Evolutionary conservation across 192 early-diverging fungal genomes (phyloP), one percentile per base, ranked within the genome.

Genomic region (Kickxella alabastrina): DNA sequence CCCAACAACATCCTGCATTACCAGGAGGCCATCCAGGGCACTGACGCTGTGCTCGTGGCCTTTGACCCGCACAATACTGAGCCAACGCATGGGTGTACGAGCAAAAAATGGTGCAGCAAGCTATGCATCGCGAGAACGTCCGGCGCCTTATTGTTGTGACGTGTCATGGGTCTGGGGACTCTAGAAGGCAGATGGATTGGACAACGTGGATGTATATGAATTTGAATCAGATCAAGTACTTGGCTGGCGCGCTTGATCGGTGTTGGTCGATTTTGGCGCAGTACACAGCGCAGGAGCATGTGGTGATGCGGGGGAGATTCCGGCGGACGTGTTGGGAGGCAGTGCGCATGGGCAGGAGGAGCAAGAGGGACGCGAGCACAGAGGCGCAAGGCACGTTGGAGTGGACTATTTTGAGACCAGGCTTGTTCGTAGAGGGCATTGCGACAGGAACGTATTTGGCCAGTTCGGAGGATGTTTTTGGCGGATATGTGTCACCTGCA

Each of bases 361-460:
- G 39, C 14, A n/a, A n/a, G n/a, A n/a, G n/a, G n/a, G n/a, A n/a
- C n/a, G n/a, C n/a, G n/a, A n/a, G n/a, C n/a, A n/a, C n/a, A 32
- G 12, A 32, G 31, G 31, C 31, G 31, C 6, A 32, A 32, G 6
- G 12, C 31, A 6, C 12, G 31, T 32, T 32, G 31, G 42, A 53
- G n/a, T 72, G 56, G 51, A 72, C 68, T 10, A 57, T 72, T 32
- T 15, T 72, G 32, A 42, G 68, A 0, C 68, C 68, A 0, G 61
- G 52, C 8, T 25, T 42, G 10, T 14, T 72, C 10, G 43, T 28
- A 2, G 57, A 57, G 22, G 62, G 62, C 1, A 39, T 26, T 1
- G 28, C 53, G 2, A 72, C 68, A 3, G 53, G 62, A 10, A 72
- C 68, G 0, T 72, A 72, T 34, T 29, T 72, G 29, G 68, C 68